Conservation (phyloP, 495 filamentous ascomycete genomes). For the Cetradonia linearis region DNA sequence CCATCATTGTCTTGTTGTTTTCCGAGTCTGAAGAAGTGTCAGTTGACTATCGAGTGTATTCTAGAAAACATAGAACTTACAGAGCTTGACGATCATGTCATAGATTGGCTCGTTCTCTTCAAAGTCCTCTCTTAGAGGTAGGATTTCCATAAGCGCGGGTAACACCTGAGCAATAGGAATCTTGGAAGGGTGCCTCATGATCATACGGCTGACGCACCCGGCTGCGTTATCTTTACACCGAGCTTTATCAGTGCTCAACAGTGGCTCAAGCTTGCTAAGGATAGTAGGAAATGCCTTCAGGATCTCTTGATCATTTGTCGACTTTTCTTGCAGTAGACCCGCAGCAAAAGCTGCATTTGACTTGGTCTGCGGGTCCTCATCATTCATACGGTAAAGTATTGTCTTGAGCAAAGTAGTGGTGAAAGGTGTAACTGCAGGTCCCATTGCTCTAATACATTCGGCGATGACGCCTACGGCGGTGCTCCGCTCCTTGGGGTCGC, state of each 20-base stretch:
- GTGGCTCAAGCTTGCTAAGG: constrained; percentile 69
- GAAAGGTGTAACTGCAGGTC: constrained; percentile 60
- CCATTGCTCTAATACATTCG: constrained; percentile 85
- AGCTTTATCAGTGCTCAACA: constrained; percentile 63
- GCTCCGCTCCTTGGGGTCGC: constrained; percentile 74
- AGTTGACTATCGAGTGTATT: not conserved
- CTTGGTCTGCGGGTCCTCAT: constrained; percentile 85
- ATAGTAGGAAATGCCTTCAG: constrained; percentile 65
- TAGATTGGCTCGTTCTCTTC: constrained; percentile 94
- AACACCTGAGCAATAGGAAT: constrained; percentile 74
- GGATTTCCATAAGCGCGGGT: constrained; percentile 62
- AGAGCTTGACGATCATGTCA: constrained; percentile 76
- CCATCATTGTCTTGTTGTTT: constrained; percentile 59
- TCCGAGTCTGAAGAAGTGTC: constrained; percentile 47
- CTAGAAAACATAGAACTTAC: constrained; percentile 40
- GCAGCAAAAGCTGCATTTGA: constrained; percentile 89
- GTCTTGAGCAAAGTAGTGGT: constrained; percentile 67
- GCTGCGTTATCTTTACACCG: constrained; percentile 87
- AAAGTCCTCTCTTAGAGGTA: constrained; percentile 88
- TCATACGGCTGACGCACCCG: constrained; percentile 87
- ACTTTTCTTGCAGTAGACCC: constrained; percentile 73
- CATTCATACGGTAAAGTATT: constrained; percentile 73
- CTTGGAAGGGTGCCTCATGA: constrained; percentile 65
- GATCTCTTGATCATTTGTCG: constrained; percentile 58
- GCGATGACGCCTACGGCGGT: constrained; percentile 85